Conservation (phyloP, 2,329 filamentous ascomycete species). For the Calcarisporium arbuscula region DNA sequence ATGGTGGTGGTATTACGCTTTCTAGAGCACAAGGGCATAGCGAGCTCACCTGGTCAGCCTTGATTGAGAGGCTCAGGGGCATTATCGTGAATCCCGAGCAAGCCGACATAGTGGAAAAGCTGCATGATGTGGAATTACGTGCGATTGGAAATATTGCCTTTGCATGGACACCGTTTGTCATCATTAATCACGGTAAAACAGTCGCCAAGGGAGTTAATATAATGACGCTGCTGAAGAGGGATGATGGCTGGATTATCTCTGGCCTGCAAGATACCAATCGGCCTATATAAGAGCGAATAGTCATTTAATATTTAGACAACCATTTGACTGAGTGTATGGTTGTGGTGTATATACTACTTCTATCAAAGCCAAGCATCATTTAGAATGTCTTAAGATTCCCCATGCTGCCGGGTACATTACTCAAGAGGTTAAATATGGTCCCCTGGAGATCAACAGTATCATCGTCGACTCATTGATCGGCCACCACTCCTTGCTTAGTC, state of each 20-base stretch:
- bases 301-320: no score
- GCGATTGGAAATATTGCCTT: neutral
- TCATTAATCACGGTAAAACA: neutral
- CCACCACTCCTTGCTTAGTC: no score
- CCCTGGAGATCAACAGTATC: no score
- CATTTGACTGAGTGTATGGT: no score
- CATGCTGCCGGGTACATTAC: no score
- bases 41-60: neutral
- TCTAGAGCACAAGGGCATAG: neutral
- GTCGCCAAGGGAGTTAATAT: neutral
- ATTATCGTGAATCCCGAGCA: neutral
- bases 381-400: no score
- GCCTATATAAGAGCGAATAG: no score
- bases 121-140: neutral
- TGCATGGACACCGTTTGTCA: neutral
- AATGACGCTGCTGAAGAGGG: neutral
- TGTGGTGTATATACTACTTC: no score
- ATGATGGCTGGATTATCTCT: neutral
- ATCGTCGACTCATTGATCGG: no score
- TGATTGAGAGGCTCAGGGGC: neutral
- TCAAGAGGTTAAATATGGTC: no score
- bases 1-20: neutral
- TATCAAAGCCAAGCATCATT: no score
- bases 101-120: neutral
- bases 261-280: neutral